These are phyloP conservation scores for Tricholomella constricta DNA, from an alignment of 768 basidiomycete genomes.

Conservation along the genomic window DNA sequence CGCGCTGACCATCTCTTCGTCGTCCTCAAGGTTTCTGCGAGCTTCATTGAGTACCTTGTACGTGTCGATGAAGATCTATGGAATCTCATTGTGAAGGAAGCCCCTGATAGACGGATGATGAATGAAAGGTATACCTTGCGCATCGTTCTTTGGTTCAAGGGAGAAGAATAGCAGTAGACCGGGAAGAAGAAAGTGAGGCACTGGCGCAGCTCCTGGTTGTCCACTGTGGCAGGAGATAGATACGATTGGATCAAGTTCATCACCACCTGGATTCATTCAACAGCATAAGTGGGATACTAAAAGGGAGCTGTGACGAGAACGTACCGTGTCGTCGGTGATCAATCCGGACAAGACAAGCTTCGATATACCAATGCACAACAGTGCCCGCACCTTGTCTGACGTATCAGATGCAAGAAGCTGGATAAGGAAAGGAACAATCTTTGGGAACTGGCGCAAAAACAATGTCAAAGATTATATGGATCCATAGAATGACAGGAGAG, in stretches of 20 bases:
- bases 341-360: constrained; percentile 83
- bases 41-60: constrained; percentile 51
- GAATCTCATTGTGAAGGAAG: neutral
- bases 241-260: constrained; percentile 51
- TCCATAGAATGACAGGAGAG: neutral
- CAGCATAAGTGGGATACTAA: constrained; percentile 27
- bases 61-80: constrained; percentile 56
- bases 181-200: constrained; percentile 87
- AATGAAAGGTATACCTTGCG: constrained; percentile 46
- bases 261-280: constrained; percentile 31
- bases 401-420: constrained; percentile 47
- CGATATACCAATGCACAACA: constrained; percentile 77
- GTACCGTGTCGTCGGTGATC: constrained; percentile 69
- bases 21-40: constrained; percentile 53
- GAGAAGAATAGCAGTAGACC: constrained; percentile 81
- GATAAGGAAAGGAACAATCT: constrained; percentile 31
- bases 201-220: constrained; percentile 84
- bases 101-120: neutral
- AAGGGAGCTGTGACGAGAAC: constrained; percentile 18
- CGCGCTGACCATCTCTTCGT: constrained; percentile 58
- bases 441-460: constrained; percentile 17
- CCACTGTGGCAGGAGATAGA: constrained; percentile 76
- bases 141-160: constrained; percentile 73
- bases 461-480: neutral
- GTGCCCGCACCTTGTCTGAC: constrained; percentile 60